Evolutionary conservation across 805 yeast genomes (phyloP).

Genomic region (Wickerhamomyces canadensis): DNA sequence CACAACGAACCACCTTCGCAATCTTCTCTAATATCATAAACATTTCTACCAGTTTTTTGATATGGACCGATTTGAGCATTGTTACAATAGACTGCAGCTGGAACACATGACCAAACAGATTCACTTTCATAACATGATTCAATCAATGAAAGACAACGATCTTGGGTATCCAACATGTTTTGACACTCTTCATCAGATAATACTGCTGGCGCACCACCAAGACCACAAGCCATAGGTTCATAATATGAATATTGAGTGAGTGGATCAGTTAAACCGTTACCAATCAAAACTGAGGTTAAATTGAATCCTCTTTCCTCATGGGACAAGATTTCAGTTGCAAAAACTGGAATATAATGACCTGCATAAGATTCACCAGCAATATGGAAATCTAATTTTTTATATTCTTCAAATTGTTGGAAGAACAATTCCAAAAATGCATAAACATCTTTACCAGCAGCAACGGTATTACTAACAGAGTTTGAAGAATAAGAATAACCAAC

Average conservation of each 20-base stretch:
- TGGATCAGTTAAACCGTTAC: slow-evolving; percentile 89
- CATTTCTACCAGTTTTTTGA: slow-evolving; percentile 81
- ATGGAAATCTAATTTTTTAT: slow-evolving; percentile 58
- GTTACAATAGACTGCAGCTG: slow-evolving; percentile 88
- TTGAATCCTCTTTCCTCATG: slow-evolving; percentile 59
- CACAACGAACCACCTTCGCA: slow-evolving; percentile 74
- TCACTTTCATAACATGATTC: slow-evolving; percentile 72
- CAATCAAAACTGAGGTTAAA: slow-evolving; percentile 74
- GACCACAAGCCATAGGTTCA: slow-evolving; percentile 94
- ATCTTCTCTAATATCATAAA: slow-evolving; percentile 78
- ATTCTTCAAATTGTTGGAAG: slow-evolving; percentile 66
- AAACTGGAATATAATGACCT: slow-evolving; percentile 90
- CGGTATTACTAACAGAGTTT: slow-evolving; percentile 60
- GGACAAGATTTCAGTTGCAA: slow-evolving; percentile 73
- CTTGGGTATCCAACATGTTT: slow-evolving; percentile 58
- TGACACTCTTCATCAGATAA: slow-evolving; percentile 76
- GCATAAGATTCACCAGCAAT: slow-evolving; percentile 94
- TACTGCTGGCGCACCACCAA: slow-evolving; percentile 79
- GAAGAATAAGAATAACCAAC: slow-evolving; percentile 75
- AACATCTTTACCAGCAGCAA: slow-evolving; percentile 79
- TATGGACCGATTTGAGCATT: slow-evolving; percentile 78
- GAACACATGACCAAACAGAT: slow-evolving; percentile 80
- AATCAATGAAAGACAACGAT: slow-evolving; percentile 73
- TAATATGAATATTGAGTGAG: slow-evolving; percentile 71
- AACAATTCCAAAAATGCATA: slow-evolving; percentile 75